Evolutionary conservation across 768 basidiomycete species (phyloP).

Genomic region (Russula virescens): DNA sequence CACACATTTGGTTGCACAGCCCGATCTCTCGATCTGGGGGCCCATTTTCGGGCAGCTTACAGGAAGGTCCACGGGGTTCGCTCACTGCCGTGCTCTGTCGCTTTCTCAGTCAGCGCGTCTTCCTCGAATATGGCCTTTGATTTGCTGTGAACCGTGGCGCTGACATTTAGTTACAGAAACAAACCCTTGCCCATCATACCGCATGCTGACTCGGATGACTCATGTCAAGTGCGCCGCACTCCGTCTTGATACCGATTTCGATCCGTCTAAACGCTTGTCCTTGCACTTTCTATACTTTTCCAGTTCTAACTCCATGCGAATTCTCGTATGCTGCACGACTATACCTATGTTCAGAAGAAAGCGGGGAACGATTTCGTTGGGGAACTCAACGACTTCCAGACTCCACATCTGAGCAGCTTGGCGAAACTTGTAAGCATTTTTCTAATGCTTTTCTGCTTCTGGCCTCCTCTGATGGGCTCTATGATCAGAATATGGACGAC

Average conservation of each 20-base stretch:
- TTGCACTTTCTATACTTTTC: too few species aligned
- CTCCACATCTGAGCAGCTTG: constrained; percentile 16
- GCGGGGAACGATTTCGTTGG: constrained; percentile 4
- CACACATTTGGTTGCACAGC: too few species aligned
- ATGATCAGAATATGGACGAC: constrained; percentile 6
- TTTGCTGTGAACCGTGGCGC: background rate
- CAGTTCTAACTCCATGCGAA: constrained; percentile 7
- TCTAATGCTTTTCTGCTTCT: background rate
- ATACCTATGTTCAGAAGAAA: constrained; percentile 1
- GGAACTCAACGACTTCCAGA: constrained; percentile 15
- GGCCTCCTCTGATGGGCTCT: too few species aligned
- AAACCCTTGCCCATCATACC: constrained; percentile 5
- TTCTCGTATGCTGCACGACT: background rate
- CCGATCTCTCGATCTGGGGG: too few species aligned
- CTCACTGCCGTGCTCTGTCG: constrained; percentile 20
- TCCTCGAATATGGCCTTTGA: background rate
- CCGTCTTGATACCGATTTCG: background rate
- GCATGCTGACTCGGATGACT: constrained; percentile 1
- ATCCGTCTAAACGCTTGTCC: too few species aligned
- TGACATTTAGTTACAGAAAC: background rate
- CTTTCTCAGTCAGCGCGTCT: constrained; percentile 3
- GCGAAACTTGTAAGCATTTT: constrained; percentile 3
- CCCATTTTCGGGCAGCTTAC: too few species aligned
- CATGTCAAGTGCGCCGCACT: constrained; percentile 9
- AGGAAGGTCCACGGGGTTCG: constrained; percentile 24